Base-by-base conservation (phyloP, 139 green algal genomes). In the Protoeuglena noctilucae region DNA sequence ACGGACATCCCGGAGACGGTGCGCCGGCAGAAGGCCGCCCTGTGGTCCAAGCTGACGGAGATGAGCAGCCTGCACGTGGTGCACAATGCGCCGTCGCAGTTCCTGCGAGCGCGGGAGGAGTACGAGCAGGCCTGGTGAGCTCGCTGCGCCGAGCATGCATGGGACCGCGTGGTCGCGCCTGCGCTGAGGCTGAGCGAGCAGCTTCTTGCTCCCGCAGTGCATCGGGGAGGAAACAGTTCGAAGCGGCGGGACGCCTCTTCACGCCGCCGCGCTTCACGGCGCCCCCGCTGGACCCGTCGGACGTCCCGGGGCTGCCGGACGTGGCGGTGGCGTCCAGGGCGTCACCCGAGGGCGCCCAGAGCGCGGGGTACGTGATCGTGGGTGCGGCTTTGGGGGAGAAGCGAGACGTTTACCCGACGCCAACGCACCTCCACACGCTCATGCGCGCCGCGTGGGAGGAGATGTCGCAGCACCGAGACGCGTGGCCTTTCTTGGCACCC, bases 261-360 rank as follows among this genome's bases (percentile, higher is more conserved):
- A n/a, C n/a, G n/a, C n/a, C n/a, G n/a, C n/a, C n/a, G n/a, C n/a
- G n/a, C n/a, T n/a, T n/a, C n/a, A n/a, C n/a, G n/a, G n/a, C n/a
- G 45, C 40, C 57, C 9, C 31, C 54, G 1, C 23, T 82, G 3
- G 28, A 58, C 0, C 57, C 86, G 0, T 63, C 41, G 1, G 63
- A 68, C 49, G 87, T 96, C 50, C 83, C 85, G 2, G 87, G 88
- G 0, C 71, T 96, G 29, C 63, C 64, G 51, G 84, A 94, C 58
- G 82, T 80, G 4, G 85, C 79, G 6, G 34, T 43, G 9, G 34
- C 9, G 34, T 7, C 12, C 34, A 7, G 9, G 34, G 34, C 9
- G 34, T 7, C 7, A 28, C 47, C 47, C 23, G 14, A 27, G 47
- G 47, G 7, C 7, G 14, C 47, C 9, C 7, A 31, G 47, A 12